These are phyloP conservation scores for Pisolithus albus DNA, from an alignment of 768 basidiomycete species.

Conservation along the genomic window DNA sequence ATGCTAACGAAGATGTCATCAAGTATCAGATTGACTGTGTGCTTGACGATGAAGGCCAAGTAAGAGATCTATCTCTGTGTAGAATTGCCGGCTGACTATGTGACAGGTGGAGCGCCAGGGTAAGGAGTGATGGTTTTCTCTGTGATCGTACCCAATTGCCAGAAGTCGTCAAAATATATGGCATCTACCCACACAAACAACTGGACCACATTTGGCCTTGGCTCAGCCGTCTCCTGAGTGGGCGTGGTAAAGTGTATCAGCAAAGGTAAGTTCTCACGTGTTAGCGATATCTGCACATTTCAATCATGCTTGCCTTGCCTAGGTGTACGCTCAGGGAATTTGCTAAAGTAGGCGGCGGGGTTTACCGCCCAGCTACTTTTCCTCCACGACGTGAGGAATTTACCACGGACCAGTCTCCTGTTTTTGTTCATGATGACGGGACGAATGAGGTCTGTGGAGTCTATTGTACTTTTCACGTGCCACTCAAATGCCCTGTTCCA, in stretches of 20 bases:
- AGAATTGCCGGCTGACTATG: background rate
- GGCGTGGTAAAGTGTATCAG: conserved; percentile 42
- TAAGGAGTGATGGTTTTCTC: conserved; percentile 1
- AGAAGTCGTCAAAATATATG: conserved; percentile 37
- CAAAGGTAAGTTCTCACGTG: conserved; percentile 28
- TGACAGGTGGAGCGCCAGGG: conserved; percentile 28
- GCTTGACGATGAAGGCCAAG: conserved; percentile 27
- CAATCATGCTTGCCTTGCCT: background rate
- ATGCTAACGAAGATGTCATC: background rate
- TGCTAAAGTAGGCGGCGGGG: conserved; percentile 30
- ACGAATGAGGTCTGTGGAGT: background rate
- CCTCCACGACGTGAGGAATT: conserved; percentile 27
- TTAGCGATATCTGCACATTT: too few species aligned
- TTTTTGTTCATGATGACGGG: background rate
- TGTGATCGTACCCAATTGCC: background rate
- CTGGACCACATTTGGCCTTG: conserved; percentile 37
- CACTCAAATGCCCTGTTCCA: conserved; percentile 10
- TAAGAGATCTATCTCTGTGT: background rate
- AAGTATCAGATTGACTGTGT: conserved; percentile 37
- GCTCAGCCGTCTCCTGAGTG: conserved; percentile 29
- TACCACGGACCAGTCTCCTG: background rate
- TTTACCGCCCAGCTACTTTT: conserved; percentile 43
- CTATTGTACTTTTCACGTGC: background rate
- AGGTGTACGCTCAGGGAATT: conserved; percentile 40
- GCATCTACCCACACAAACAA: conserved; percentile 40